Evolutionary conservation across 2,329 filamentous ascomycete species (phyloP).

Genomic region (Ophiobolus disseminans): DNA sequence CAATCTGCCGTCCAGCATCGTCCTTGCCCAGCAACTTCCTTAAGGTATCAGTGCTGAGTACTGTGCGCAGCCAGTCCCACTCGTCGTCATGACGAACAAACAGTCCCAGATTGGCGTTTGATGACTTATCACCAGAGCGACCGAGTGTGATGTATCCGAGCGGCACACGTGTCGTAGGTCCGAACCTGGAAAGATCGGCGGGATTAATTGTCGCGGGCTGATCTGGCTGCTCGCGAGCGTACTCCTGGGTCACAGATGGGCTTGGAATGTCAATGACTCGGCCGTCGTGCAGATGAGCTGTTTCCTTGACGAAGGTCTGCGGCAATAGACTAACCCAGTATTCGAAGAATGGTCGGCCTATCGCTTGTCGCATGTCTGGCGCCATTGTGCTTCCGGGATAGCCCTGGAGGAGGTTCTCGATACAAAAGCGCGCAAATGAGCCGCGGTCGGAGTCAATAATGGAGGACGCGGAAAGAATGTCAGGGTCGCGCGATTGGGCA

Average conservation of each 20-base stretch:
- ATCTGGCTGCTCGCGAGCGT: constrained; percentile 21
- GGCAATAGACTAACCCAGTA: constrained; percentile 28
- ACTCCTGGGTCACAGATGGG: constrained; percentile 18
- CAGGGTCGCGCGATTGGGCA: constrained; percentile 27
- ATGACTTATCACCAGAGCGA: constrained; percentile 51
- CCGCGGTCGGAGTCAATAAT: constrained; percentile 24
- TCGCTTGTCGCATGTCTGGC: constrained; percentile 32
- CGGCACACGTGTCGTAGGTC: constrained; percentile 37
- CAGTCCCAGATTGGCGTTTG: constrained; percentile 53
- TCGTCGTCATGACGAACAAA: constrained; percentile 52
- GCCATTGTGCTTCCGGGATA: constrained; percentile 31
- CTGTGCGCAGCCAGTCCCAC: constrained; percentile 52
- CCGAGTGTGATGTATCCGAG: constrained; percentile 52
- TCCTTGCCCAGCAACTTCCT: constrained; percentile 54
- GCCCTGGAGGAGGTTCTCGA: constrained; percentile 27
- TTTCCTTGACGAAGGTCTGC: constrained; percentile 23
- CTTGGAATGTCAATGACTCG: constrained; percentile 20
- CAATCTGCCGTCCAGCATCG: constrained; percentile 48
- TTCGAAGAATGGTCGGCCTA: constrained; percentile 28
- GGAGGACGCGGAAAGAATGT: constrained; percentile 22
- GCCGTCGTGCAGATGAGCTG: constrained; percentile 22
- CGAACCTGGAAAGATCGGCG: constrained; percentile 31
- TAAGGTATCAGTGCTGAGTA: constrained; percentile 51
- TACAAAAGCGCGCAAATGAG: constrained; percentile 29
- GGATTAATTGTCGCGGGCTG: constrained; percentile 17